These are phyloP conservation scores for Daedaleopsis nitida DNA, from an alignment of 768 basidiomycete genomes.

Conservation along the genomic window DNA sequence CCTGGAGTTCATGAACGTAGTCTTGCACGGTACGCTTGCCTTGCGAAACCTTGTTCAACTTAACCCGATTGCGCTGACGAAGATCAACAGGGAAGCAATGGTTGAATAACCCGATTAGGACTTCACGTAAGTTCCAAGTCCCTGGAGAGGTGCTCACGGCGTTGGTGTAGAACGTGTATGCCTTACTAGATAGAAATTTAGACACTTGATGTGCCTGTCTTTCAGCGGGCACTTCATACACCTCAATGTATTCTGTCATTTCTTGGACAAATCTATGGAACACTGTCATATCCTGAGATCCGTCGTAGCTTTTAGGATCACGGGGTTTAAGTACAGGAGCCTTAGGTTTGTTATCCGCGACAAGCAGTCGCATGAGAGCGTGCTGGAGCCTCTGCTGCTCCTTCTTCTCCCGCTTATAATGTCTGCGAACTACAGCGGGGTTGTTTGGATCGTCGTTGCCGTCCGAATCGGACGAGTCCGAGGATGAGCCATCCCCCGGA, in stretches of 20 bases:
- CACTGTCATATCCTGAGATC: neutral
- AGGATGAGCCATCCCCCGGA: too few relatives aligned
- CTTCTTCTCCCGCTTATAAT: too few relatives aligned
- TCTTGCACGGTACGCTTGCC: constrained; percentile 6
- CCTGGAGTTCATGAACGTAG: constrained; percentile 21
- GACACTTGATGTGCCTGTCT: neutral
- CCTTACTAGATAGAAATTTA: neutral
- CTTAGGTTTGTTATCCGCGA: too few relatives aligned
- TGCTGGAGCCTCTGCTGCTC: too few relatives aligned
- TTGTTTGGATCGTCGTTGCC: too few relatives aligned
- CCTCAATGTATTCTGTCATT: neutral
- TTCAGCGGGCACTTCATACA: neutral
- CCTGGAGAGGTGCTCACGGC: neutral
- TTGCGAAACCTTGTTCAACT: constrained; percentile 3
- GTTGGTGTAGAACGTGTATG: neutral
- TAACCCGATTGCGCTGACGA: constrained; percentile 11
- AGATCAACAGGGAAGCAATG: constrained; percentile 28
- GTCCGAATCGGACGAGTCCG: too few relatives aligned
- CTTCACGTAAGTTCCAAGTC: constrained; percentile 18
- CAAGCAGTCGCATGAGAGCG: too few relatives aligned
- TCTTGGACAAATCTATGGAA: neutral
- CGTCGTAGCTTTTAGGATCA: neutral
- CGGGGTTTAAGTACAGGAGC: neutral
- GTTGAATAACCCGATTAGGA: constrained; percentile 23
- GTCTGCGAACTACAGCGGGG: too few relatives aligned